A percentile compares a stretch with the other conserved stretches of the same genome.
phyloP scores from a whole-genome alignment of 306 rosid genomes.

The Rosa multiflora region DNA sequence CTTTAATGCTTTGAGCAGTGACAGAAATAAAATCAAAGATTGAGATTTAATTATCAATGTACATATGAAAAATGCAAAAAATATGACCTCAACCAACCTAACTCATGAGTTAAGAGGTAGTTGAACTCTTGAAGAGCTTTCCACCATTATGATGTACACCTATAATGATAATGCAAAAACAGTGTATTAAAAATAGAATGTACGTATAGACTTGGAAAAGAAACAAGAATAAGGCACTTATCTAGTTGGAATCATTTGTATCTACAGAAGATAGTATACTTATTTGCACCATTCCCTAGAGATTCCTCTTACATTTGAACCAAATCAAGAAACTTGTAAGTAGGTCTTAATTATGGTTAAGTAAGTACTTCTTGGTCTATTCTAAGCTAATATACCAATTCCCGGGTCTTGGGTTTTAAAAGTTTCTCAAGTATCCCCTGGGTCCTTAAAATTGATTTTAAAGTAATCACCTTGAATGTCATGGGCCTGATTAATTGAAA shows the following conservation, averaged over 20 bases:
- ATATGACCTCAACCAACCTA: conserved; percentile 32
- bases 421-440: no score
- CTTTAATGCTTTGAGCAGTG: no score
- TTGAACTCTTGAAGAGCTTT: conserved; percentile 29
- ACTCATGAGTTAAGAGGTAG: conserved; percentile 12
- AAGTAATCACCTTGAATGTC: no score
- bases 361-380: neutral
- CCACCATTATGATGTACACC: conserved; percentile 64
- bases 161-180: conserved; percentile 32
- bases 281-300: neutral
- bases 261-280: neutral
- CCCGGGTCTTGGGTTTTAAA: neutral
- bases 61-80: neutral
- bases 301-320: neutral
- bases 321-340: neutral
- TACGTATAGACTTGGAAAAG: neutral
- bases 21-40: neutral
- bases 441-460: no score
- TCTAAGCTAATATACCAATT: no score
- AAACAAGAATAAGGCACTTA: neutral
- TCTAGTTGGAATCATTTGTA: no score
- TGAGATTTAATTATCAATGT: neutral
- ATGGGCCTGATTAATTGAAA: no score
- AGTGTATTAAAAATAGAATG: neutral
- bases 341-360: neutral